Evolutionary conservation across 140 eudicot species (phyloP).

Genomic region (Stevia rebaudiana): DNA sequence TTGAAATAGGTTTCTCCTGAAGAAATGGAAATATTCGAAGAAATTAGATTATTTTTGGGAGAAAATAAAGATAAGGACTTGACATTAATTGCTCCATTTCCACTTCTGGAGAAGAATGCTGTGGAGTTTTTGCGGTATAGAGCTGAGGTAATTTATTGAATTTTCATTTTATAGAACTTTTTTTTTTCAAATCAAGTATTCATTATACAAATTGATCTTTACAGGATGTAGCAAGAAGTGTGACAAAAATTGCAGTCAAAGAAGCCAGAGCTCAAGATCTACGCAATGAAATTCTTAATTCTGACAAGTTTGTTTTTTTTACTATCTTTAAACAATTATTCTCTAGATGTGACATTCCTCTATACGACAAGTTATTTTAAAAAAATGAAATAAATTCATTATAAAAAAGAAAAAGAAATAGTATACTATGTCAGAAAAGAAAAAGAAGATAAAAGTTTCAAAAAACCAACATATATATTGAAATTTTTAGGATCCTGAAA

Average conservation of each 20-base stretch:
- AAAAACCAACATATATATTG: no score
- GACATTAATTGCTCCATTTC: constrained; percentile 58
- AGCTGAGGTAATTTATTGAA: constrained; percentile 68
- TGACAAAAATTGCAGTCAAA: constrained; percentile 82
- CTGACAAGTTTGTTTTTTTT: constrained; percentile 64
- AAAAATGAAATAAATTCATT: no score
- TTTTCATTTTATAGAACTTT: neutral
- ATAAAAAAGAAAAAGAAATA: no score
- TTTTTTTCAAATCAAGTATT: neutral
- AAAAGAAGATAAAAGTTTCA: no score
- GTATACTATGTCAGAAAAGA: no score
- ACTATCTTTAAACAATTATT: neutral
- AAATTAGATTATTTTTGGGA: constrained; percentile 58
- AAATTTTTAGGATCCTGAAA: no score
- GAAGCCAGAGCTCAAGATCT: constrained; percentile 95
- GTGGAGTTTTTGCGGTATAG: constrained; percentile 88
- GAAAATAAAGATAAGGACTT: constrained; percentile 46
- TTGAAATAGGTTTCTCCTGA: constrained; percentile 68
- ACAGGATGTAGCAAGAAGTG: constrained; percentile 95
- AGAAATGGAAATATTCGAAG: constrained; percentile 74
- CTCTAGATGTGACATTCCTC: neutral
- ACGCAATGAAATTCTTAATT: constrained; percentile 89
- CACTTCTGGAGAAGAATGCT: constrained; percentile 70
- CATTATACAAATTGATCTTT: constrained; percentile 3
- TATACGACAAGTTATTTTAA: no score